A percentile compares a stretch with the other conserved stretches of the same genome.
phyloP scores from a whole-genome alignment of 2,329 filamentous ascomycete species.

The Cladobotryum mycophilum region DNA sequence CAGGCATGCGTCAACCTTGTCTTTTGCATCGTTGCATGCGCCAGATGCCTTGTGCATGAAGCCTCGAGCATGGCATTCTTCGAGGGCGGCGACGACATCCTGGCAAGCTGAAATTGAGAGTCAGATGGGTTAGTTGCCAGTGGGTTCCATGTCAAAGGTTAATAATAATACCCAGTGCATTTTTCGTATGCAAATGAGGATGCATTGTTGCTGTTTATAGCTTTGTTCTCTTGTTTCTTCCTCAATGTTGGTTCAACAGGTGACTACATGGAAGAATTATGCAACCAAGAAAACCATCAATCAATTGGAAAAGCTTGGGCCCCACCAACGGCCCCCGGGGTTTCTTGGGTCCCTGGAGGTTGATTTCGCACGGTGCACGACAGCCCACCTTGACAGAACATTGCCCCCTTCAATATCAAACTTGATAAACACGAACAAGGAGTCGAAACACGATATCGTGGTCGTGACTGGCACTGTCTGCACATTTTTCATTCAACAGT shows the following conservation, averaged over 20 bases:
- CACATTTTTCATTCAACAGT: neutral
- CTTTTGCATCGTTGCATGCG: constrained; percentile 83
- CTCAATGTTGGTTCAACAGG: too few species aligned
- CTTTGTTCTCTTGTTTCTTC: too few species aligned
- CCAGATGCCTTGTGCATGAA: constrained; percentile 90
- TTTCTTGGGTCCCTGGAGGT: too few species aligned
- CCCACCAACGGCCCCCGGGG: constrained; percentile 10
- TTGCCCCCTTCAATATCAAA: too few species aligned
- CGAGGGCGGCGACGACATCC: constrained; percentile 86
- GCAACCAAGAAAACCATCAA: constrained; percentile 5
- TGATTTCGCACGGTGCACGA: too few species aligned
- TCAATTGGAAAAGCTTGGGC: constrained; percentile 24
- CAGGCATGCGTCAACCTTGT: constrained; percentile 77
- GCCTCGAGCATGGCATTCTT: constrained; percentile 88
- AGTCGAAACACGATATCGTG: too few species aligned
- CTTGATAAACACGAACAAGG: too few species aligned
- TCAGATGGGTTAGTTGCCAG: constrained; percentile 14
- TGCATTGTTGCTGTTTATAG: constrained; percentile 60
- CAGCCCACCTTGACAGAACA: neutral
- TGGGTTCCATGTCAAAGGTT: neutral
- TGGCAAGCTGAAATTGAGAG: constrained; percentile 68
- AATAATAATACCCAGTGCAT: constrained; percentile 65
- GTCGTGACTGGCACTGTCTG: constrained; percentile 1
- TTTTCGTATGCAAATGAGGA: constrained; percentile 91
- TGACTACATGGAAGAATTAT: neutral